Conservation (phyloP, 2,329 filamentous ascomycete genomes). For the Penicillium sp. region DNA sequence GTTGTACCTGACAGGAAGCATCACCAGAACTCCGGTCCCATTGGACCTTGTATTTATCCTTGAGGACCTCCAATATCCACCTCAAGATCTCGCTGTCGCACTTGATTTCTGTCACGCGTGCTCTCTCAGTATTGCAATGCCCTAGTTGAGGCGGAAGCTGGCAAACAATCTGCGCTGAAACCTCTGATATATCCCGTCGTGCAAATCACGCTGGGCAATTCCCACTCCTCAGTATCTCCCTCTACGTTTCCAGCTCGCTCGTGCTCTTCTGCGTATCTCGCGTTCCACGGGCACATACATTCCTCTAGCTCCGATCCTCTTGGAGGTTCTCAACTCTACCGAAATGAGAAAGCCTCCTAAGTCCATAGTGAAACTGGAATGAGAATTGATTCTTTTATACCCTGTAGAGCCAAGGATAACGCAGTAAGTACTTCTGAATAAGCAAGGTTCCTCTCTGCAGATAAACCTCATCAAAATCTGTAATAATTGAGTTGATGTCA, state of each 20-base stretch:
- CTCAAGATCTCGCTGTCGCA: conserved; percentile 25
- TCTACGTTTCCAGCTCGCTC: conserved; percentile 87
- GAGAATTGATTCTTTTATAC: no score
- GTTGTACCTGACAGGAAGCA: conserved; percentile 31
- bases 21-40: conserved; percentile 31
- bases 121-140: conserved; percentile 85
- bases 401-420: no score
- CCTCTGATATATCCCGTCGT: conserved; percentile 95
- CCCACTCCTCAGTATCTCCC: conserved; percentile 95
- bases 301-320: conserved; percentile 76
- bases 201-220: conserved; percentile 89
- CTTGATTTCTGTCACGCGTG: conserved; percentile 97
- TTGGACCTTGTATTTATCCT: conserved; percentile 35
- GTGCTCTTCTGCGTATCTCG: conserved; percentile 82
- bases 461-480: no score
- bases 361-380: no score
- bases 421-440: no score
- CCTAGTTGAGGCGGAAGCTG: conserved; percentile 72
- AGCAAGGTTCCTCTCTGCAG: no score
- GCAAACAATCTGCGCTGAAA: conserved; percentile 77
- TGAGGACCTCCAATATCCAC: conserved; percentile 23
- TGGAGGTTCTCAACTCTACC: conserved; percentile 84
- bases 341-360: conserved; percentile 95
- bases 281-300: conserved; percentile 90
- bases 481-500: background rate